Conservation (phyloP, 106 monocot genomes). For the Acorus calamus region DNA sequence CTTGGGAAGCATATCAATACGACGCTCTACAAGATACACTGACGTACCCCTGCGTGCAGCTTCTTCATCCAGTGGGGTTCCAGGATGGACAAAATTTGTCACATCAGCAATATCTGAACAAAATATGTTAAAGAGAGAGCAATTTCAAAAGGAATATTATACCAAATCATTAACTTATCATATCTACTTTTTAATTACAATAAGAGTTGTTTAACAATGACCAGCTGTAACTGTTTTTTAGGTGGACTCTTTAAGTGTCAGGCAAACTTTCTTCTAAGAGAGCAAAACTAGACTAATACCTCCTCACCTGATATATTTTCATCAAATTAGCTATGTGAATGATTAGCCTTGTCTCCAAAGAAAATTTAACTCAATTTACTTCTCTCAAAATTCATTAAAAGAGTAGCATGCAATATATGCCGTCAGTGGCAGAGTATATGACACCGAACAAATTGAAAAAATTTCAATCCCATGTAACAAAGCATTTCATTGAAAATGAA, state of each 20-base stretch:
- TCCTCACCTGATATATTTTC: too few species aligned
- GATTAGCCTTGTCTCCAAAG: too few species aligned
- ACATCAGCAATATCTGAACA: conserved; percentile 97
- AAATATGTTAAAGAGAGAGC: conserved; percentile 28
- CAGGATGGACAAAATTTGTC: conserved; percentile 93
- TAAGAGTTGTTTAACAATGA: too few species aligned
- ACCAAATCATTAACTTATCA: too few species aligned
- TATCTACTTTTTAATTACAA: too few species aligned
- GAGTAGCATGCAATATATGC: not conserved
- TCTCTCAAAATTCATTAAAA: too few species aligned
- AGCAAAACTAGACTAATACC: too few species aligned
- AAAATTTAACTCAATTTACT: too few species aligned
- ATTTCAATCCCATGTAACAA: too few species aligned
- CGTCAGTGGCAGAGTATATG: not conserved
- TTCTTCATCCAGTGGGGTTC: conserved; percentile 92
- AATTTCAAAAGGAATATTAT: not conserved
- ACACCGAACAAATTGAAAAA: not conserved
- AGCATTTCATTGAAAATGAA: conserved; percentile 1
- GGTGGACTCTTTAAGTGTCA: too few species aligned
- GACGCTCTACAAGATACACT: conserved; percentile 93
- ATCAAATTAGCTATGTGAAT: too few species aligned
- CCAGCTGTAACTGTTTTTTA: too few species aligned
- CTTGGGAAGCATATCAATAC: conserved; percentile 99
- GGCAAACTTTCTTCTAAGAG: not conserved
- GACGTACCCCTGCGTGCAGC: conserved; percentile 92